Base-by-base conservation (phyloP, 768 basidiomycete species). In the Leucocoprinus birnbaumii region DNA sequence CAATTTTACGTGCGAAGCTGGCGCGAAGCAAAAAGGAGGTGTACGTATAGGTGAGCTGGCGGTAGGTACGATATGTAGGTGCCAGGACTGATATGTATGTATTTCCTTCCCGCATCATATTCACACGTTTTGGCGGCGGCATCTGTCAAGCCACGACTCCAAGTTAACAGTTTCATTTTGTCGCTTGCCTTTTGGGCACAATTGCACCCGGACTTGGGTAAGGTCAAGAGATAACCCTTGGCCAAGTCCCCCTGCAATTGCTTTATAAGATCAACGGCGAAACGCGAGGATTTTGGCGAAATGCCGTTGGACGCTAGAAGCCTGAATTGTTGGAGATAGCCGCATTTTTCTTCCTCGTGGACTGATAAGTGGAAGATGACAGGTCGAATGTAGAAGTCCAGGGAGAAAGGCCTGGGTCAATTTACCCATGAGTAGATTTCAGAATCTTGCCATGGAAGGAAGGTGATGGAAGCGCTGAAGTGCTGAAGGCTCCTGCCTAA, bases 51-150 rank as follows among this genome's bases (percentile, higher is more conserved):
- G 16, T 14, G 38, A 27, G 49, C 14, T 51, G 24, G 50, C 37
- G 0, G 31, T 31, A 11, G 31, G 31, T 31, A 31, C 31, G 31
- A 11, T 5, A 31, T 31, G 31, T 31, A 31, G 31, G 31, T 31
- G 31, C 31, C 31, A 44, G n/a, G n/a, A 48, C 27, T 48, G 46
- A 48, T 48, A 27, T 51, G 31, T 31, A 31, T 31, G 31, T 31
- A 31, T 31, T 31, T 31, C 31, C 31, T 31, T 31, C 11, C 31
- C 31, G 31, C 31, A 31, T 24, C 24, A 26, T 9, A 18, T 53
- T 53, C 52, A 53, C 52, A 53, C 52, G 52, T 46, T 53, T 37
- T 38, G 13, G 50, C 21, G 25, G 51, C 50, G n/a, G 38, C 42
- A 53, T 53, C 52, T 53, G 52, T 37, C 45, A 53, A 46, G 37